Conservation (phyloP, 257 asterid genomes). For the Linaria vulgaris region DNA sequence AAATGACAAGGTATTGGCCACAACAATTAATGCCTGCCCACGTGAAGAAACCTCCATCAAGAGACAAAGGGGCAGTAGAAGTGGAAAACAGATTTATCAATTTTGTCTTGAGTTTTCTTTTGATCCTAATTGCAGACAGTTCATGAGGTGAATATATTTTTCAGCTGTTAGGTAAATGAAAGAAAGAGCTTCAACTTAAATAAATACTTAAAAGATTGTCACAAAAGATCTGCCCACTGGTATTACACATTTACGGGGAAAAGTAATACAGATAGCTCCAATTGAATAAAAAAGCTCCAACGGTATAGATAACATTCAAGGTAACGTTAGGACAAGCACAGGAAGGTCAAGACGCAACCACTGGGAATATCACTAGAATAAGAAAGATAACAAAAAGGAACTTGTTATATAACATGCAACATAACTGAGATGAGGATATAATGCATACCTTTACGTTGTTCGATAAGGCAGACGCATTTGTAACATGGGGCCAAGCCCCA, state of each 20-base stretch:
- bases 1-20: no score
- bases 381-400: background rate
- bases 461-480: constrained; percentile 77
- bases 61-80: no score
- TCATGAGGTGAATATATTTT: background rate
- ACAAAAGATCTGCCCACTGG: background rate
- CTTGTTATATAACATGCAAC: background rate
- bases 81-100: no score
- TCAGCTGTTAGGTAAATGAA: background rate
- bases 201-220: no score
- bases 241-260: background rate
- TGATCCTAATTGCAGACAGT: background rate
- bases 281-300: background rate
- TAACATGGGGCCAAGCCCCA: constrained; percentile 85
- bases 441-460: constrained; percentile 69
- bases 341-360: background rate
- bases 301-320: background rate
- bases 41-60: no score
- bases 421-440: constrained; percentile 1
- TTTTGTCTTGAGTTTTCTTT: background rate
- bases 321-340: background rate
- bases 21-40: no score
- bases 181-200: background rate
- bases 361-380: background rate
- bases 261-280: background rate